phyloP scores from a whole-genome alignment of 1,284 basidiomycete genomes.

The Pseudomicrostroma phylloplanum region DNA sequence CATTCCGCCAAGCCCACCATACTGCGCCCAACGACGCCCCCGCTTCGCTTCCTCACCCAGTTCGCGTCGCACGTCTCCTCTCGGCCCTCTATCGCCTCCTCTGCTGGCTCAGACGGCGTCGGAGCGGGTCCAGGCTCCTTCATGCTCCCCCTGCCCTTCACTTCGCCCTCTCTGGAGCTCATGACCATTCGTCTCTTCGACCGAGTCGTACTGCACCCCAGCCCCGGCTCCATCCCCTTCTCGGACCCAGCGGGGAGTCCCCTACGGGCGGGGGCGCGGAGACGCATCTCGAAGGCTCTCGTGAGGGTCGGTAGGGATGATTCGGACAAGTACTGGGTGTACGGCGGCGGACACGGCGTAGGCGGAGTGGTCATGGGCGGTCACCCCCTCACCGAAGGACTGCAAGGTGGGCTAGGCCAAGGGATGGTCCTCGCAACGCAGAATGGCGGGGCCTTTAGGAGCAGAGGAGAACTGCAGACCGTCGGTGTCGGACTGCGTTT shows the following conservation, averaged over 20 bases:
- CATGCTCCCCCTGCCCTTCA: neutral
- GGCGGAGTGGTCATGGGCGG: slow-evolving; percentile 15
- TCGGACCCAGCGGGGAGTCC: neutral
- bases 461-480: slow-evolving; percentile 42
- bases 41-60: slow-evolving; percentile 6
- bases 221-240: neutral
- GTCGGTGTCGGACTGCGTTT: slow-evolving; percentile 37
- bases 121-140: neutral
- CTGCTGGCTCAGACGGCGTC: neutral
- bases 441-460: slow-evolving; percentile 23
- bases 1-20: slow-evolving; percentile 12
- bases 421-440: slow-evolving; percentile 18
- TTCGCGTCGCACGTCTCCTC: slow-evolving; percentile 12
- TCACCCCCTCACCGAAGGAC: slow-evolving; percentile 6
- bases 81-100: slow-evolving; percentile 19
- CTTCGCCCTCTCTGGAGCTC: slow-evolving; percentile 26
- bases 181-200: slow-evolving; percentile 33
- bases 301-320: slow-evolving; percentile 35
- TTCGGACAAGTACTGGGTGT: slow-evolving; percentile 33
- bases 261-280: neutral
- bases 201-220: slow-evolving; percentile 26
- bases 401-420: too few species aligned
- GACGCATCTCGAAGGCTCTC: slow-evolving; percentile 2
- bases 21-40: slow-evolving; percentile 14
- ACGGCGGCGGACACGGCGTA: slow-evolving; percentile 26